A percentile compares a stretch with the other conserved stretches of the same genome.
phyloP scores from a whole-genome alignment of 805 yeast genomes.

The Lachancea sp. region DNA sequence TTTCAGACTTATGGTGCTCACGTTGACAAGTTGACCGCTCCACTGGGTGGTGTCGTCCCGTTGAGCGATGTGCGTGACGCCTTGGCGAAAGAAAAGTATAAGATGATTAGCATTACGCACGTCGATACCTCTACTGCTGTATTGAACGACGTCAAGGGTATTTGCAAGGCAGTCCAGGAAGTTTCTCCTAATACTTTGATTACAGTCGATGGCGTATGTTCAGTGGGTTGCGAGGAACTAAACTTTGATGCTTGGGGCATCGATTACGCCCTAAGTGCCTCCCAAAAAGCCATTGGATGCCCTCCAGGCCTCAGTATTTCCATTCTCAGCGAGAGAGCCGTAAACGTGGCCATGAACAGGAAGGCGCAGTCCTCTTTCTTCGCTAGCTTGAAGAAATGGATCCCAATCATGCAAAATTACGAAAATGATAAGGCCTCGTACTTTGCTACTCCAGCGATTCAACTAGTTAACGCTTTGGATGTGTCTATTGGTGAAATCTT shows the following conservation, averaged over 20 bases:
- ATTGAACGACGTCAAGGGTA: constrained; percentile 57
- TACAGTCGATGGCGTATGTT: constrained; percentile 91
- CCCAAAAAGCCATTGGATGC: constrained; percentile 92
- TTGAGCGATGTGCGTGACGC: constrained; percentile 48
- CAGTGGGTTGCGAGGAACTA: constrained; percentile 81
- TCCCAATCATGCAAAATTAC: constrained; percentile 80
- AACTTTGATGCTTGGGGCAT: constrained; percentile 86
- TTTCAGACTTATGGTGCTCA: constrained; percentile 66
- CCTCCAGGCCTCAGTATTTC: constrained; percentile 88
- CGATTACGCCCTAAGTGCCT: constrained; percentile 84
- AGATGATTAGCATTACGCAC: constrained; percentile 79
- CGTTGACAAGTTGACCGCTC: constrained; percentile 67
- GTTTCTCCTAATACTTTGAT: constrained; percentile 75
- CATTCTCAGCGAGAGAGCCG: constrained; percentile 69
- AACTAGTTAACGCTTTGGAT: constrained; percentile 72
- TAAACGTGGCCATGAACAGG: constrained; percentile 49
- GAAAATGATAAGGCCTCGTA: constrained; percentile 69
- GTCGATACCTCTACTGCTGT: constrained; percentile 98
- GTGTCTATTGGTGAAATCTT: constrained; percentile 70
- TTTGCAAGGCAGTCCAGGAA: constrained; percentile 54
- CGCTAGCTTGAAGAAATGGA: constrained; percentile 75
- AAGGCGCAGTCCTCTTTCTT: constrained; percentile 38
- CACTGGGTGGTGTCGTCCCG: constrained; percentile 66
- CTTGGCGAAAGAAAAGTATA: constrained; percentile 47
- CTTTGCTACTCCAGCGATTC: constrained; percentile 97